These are phyloP conservation scores for Ceratobasidium sp. DNA, from an alignment of 1,284 basidiomycete genomes.

Conservation along the genomic window DNA sequence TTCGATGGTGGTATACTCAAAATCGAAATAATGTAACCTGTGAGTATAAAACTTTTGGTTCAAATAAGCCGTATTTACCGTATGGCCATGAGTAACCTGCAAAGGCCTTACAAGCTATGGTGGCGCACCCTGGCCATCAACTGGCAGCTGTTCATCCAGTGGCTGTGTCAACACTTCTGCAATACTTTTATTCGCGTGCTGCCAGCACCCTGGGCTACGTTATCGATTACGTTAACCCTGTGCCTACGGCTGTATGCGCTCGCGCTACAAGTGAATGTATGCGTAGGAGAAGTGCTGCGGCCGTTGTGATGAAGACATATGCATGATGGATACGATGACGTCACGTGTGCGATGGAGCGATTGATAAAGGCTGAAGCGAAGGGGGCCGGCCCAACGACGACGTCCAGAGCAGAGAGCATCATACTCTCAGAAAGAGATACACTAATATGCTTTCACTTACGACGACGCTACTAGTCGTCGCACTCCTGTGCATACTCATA, in stretches of 20 bases:
- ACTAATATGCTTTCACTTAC: conserved; percentile 24
- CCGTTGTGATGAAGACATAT: neutral
- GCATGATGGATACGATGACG: conserved; percentile 35
- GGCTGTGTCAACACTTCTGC: too few relatives aligned
- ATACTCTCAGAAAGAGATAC: neutral
- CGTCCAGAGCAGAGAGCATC: neutral
- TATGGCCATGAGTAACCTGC: too few relatives aligned
- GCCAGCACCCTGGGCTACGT: neutral
- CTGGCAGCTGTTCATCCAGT: too few relatives aligned
- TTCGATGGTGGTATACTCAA: too few relatives aligned
- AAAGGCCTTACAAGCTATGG: too few relatives aligned
- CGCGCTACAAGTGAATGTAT: neutral
- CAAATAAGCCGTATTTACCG: too few relatives aligned
- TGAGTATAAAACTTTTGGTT: too few relatives aligned
- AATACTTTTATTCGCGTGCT: neutral
- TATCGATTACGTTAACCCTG: neutral
- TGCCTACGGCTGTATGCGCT: neutral
- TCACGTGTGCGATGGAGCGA: conserved; percentile 20
- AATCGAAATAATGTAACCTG: too few relatives aligned
- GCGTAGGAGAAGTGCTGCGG: conserved; percentile 9
- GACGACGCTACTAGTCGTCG: conserved; percentile 34
- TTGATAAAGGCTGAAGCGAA: conserved; percentile 1
- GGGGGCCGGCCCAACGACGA: neutral
- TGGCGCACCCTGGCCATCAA: too few relatives aligned
- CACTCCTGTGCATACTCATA: conserved; percentile 37